Percentiles rank a stretch among this genome's conserved stretches.
These are phyloP conservation scores for Deakozyma indianensis DNA, from an alignment of 805 yeast species.

Conservation along the genomic window DNA sequence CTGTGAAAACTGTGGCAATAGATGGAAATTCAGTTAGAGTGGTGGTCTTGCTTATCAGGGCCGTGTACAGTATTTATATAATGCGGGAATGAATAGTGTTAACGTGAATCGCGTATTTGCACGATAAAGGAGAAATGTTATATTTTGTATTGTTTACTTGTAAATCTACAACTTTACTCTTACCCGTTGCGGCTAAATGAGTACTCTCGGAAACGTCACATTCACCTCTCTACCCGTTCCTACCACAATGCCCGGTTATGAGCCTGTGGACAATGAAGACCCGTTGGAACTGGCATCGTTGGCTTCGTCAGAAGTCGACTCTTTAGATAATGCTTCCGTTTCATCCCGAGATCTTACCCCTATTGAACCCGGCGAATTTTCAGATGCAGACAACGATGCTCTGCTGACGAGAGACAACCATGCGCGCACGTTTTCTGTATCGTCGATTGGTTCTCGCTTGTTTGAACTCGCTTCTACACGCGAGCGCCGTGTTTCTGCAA, in stretches of 20 bases:
- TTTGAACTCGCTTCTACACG: not conserved
- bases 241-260: not conserved
- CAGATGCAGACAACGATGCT: not conserved
- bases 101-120: too few relatives aligned
- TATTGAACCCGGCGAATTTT: not conserved
- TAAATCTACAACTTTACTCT: too few relatives aligned
- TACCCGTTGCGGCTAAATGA: too few relatives aligned
- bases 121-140: too few relatives aligned
- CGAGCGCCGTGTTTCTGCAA: not conserved
- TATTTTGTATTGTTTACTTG: too few relatives aligned
- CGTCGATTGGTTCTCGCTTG: not conserved
- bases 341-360: not conserved
- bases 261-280: not conserved
- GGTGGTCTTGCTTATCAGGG: slow-evolving; percentile 3
- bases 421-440: not conserved
- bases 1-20: slow-evolving; percentile 92
- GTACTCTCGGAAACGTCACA: too few relatives aligned
- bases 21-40: slow-evolving; percentile 84
- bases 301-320: not conserved
- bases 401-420: not conserved
- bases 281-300: not conserved
- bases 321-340: not conserved
- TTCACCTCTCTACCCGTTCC: too few relatives aligned
- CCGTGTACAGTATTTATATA: not conserved
- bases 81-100: too few relatives aligned